Conservation (phyloP, 192 early-diverging fungal species). For the Rhizophlyctis rosea region DNA sequence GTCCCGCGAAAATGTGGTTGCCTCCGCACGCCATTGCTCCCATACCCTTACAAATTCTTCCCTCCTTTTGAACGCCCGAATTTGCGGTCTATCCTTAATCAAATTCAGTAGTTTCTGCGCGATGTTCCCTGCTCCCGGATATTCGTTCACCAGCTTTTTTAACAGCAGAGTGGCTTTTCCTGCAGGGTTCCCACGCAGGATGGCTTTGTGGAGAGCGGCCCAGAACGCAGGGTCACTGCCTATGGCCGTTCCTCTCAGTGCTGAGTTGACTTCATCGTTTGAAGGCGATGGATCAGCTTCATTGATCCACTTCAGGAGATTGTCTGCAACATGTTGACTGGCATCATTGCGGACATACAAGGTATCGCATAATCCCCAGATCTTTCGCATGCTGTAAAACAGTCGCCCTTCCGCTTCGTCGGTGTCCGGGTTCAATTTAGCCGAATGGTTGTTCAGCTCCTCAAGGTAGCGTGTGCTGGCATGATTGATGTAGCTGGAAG, state of each 20-base stretch:
- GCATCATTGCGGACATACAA: not conserved
- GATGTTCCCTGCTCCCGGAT: not conserved
- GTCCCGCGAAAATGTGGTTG: not conserved
- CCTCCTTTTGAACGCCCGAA: not conserved
- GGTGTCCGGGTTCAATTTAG: not conserved
- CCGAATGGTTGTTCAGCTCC: not conserved
- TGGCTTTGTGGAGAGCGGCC: not conserved
- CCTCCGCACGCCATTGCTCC: conserved; percentile 21
- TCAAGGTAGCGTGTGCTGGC: not conserved
- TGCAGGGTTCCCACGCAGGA: not conserved
- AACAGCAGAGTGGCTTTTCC: not conserved
- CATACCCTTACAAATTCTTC: conserved; percentile 14
- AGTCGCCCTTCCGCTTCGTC: not conserved
- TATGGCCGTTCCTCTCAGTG: not conserved
- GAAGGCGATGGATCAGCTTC: not conserved
- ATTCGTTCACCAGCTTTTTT: not conserved
- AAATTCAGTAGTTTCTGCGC: not conserved
- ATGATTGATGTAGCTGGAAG: not conserved
- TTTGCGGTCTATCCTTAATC: conserved; percentile 1
- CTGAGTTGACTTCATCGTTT: not conserved
- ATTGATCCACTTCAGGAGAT: not conserved
- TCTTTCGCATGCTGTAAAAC: not conserved
- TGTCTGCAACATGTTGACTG: not conserved
- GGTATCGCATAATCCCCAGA: not conserved
- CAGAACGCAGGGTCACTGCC: not conserved